A percentile compares a stretch with the other conserved stretches of the same genome.
These are phyloP conservation scores for Chloranthus sessilifolius DNA, from an alignment of 164 flowering plant species.

Conservation along the genomic window DNA sequence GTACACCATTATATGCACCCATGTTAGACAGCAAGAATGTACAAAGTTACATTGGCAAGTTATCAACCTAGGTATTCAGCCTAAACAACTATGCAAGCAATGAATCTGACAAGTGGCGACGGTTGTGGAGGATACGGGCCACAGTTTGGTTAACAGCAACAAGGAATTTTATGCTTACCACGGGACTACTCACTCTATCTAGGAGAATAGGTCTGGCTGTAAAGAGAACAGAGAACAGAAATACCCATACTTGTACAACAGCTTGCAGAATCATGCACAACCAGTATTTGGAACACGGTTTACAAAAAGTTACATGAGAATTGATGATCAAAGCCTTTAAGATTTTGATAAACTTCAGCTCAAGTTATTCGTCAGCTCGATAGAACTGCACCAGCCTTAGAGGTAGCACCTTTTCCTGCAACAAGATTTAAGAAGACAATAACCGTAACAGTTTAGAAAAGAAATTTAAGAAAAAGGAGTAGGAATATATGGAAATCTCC, in stretches of 20 bases:
- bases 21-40: conserved; percentile 6
- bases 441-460: no score
- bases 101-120: neutral
- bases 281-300: neutral
- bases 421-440: conserved; percentile 6
- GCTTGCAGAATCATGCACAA: neutral
- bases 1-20: neutral
- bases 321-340: neutral
- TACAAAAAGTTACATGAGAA: neutral
- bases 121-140: no score
- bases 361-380: conserved; percentile 12
- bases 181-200: neutral
- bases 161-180: neutral
- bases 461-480: no score
- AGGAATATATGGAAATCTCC: no score
- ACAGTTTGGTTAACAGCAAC: neutral
- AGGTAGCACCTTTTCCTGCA: conserved; percentile 44
- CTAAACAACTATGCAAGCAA: neutral
- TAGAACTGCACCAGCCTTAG: conserved; percentile 55
- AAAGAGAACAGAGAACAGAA: conserved; percentile 1
- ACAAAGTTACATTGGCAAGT: conserved; percentile 1
- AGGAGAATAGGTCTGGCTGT: neutral
- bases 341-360: neutral
- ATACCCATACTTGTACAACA: neutral
- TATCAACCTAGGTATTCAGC: neutral